Evolutionary conservation across 805 yeast species (phyloP).

Genomic region (Starmerella vitae): DNA sequence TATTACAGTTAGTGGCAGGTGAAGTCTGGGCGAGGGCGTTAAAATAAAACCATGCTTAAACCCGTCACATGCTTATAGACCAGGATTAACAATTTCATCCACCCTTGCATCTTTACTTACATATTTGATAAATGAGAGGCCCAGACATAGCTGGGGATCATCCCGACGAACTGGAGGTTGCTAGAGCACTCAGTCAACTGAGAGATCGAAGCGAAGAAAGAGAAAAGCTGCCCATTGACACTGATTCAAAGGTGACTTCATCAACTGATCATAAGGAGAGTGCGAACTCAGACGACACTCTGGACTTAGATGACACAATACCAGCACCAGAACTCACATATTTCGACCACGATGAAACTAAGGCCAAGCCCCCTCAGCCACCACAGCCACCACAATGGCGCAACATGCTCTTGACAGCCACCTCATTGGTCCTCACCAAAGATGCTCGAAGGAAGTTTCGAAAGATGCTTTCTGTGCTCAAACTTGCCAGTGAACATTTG

Average conservation of each 20-base stretch:
- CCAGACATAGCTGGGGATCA: conserved; percentile 1
- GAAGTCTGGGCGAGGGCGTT: too few species aligned
- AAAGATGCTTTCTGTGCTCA: conserved; percentile 15
- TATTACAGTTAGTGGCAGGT: too few species aligned
- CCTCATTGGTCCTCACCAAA: conserved; percentile 32
- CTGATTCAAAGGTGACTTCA: neutral
- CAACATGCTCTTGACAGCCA: conserved; percentile 25
- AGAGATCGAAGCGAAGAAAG: conserved; percentile 1
- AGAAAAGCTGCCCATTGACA: neutral
- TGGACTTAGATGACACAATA: too few species aligned
- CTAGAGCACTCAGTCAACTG: conserved; percentile 21
- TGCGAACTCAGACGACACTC: too few species aligned
- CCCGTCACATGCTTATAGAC: too few species aligned
- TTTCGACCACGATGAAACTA: too few species aligned
- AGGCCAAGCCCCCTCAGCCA: neutral
- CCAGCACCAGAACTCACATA: too few species aligned
- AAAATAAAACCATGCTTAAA: too few species aligned
- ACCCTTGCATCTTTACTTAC: too few species aligned
- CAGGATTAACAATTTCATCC: too few species aligned
- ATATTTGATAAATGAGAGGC: neutral
- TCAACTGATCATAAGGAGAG: too few species aligned
- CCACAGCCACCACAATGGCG: conserved; percentile 20
- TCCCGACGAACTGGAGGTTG: conserved; percentile 20
- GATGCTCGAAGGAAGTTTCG: conserved; percentile 19
- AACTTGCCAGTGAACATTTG: conserved; percentile 20